phyloP scores from a whole-genome alignment of 1,284 basidiomycete species.

The Omphalotus olearius region DNA sequence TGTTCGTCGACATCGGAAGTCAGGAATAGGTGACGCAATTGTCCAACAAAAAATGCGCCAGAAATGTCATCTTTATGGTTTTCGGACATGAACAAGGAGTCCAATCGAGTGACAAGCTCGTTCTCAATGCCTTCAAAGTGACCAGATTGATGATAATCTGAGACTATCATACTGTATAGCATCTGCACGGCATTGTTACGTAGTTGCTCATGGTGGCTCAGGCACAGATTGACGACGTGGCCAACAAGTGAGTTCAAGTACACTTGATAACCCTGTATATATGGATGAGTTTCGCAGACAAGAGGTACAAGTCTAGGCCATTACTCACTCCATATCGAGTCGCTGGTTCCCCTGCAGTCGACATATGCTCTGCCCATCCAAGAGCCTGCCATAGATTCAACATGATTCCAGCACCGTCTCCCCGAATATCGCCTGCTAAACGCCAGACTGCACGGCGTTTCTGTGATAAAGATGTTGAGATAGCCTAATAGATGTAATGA shows the following conservation, averaged over 20 bases:
- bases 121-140: slow-evolving; percentile 88
- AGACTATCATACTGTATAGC: slow-evolving; percentile 94
- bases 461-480: slow-evolving; percentile 36
- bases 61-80: slow-evolving; percentile 89
- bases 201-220: slow-evolving; percentile 92
- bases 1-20: slow-evolving; percentile 75
- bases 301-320: background rate
- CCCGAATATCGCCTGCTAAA: slow-evolving; percentile 90
- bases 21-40: slow-evolving; percentile 86
- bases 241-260: slow-evolving; percentile 86
- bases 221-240: slow-evolving; percentile 86
- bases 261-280: slow-evolving; percentile 72
- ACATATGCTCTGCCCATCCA: slow-evolving; percentile 65
- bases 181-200: slow-evolving; percentile 90
- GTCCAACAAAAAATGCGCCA: slow-evolving; percentile 90
- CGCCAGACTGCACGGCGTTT: slow-evolving; percentile 95
- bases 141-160: slow-evolving; percentile 79
- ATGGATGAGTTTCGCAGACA: slow-evolving; percentile 7
- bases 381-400: slow-evolving; percentile 86
- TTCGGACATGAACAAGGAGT: slow-evolving; percentile 89
- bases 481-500: slow-evolving; percentile 1
- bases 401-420: slow-evolving; percentile 86
- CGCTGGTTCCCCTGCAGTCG: slow-evolving; percentile 42
- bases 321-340: slow-evolving; percentile 58
- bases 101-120: slow-evolving; percentile 92